Conservation (phyloP, 495 filamentous ascomycete genomes). For the Schizothecium vesticola region DNA sequence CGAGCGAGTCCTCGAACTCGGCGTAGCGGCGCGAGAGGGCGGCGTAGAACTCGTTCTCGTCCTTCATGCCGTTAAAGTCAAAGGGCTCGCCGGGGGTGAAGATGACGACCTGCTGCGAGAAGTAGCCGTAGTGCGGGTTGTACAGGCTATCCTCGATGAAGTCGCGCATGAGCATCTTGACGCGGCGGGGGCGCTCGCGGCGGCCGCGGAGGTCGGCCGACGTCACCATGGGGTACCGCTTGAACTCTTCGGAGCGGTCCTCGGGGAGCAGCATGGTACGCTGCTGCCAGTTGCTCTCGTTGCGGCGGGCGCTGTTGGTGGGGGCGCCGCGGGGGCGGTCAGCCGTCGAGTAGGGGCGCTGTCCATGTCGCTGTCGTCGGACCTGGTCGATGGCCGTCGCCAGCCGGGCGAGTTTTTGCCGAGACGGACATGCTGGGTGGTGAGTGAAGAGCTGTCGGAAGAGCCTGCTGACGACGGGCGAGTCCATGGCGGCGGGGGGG, state of each 20-base stretch:
- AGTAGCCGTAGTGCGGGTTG: conserved; percentile 96
- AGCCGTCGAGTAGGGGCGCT: conserved; percentile 22
- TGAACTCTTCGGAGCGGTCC: conserved; percentile 75
- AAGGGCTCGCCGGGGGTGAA: conserved; percentile 93
- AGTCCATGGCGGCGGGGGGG: conserved; percentile 61
- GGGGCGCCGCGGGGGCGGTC: conserved; percentile 22
- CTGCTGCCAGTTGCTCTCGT: conserved; percentile 72
- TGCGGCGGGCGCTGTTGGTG: conserved; percentile 9
- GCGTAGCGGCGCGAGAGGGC: conserved; percentile 73
- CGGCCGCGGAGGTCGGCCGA: conserved; percentile 65
- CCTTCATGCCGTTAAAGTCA: conserved; percentile 71
- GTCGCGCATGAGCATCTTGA: conserved; percentile 95
- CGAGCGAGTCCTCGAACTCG: conserved; percentile 83
- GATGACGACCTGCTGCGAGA: conserved; percentile 94
- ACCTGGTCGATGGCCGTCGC: conserved; percentile 38
- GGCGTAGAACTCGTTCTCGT: conserved; percentile 77
- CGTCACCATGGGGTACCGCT: conserved; percentile 75
- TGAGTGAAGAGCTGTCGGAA: conserved; percentile 80
- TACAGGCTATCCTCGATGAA: conserved; percentile 98
- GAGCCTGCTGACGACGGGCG: conserved; percentile 66
- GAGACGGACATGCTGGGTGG: conserved; percentile 60
- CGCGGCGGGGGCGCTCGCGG: conserved; percentile 71
- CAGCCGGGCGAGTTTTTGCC: conserved; percentile 43
- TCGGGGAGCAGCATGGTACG: conserved; percentile 61
- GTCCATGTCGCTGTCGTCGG: conserved; percentile 21